Percentiles rank a stretch among this genome's conserved stretches.
Conservation (phyloP, 2,329 filamentous ascomycete species). For the Zalaria sp. region DNA sequence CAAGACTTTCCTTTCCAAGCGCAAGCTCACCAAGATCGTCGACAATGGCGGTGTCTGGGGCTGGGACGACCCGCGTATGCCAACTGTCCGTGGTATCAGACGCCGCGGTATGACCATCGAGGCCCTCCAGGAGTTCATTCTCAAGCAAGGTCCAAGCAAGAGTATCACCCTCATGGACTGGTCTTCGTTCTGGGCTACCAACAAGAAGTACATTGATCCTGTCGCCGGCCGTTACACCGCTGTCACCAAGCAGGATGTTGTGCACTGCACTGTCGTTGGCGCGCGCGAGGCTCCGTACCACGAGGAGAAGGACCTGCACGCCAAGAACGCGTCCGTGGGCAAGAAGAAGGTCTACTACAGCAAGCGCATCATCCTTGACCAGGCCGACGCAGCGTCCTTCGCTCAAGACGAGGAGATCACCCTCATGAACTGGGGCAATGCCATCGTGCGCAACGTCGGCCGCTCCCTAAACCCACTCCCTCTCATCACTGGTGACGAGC, state of each 20-base stretch:
- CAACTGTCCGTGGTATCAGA: slow-evolving; percentile 61
- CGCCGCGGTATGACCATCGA: slow-evolving; percentile 62
- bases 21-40: slow-evolving; percentile 68
- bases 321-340: slow-evolving; percentile 75
- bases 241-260: slow-evolving; percentile 53
- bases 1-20: slow-evolving; percentile 65
- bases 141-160: slow-evolving; percentile 66
- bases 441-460: slow-evolving; percentile 54
- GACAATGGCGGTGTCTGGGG: slow-evolving; percentile 60
- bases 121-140: slow-evolving; percentile 64
- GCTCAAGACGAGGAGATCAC: slow-evolving; percentile 82
- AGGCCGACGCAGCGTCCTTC: slow-evolving; percentile 72
- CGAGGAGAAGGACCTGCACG: slow-evolving; percentile 73
- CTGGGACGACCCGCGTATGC: slow-evolving; percentile 75
- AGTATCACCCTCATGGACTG: slow-evolving; percentile 73
- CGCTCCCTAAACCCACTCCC: slow-evolving; percentile 36
- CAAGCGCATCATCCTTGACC: slow-evolving; percentile 64
- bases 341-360: slow-evolving; percentile 75
- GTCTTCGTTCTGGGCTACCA: slow-evolving; percentile 42
- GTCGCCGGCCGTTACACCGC: slow-evolving; percentile 29
- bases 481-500: slow-evolving; percentile 30
- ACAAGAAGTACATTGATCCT: slow-evolving; percentile 33
- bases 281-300: slow-evolving; percentile 30
- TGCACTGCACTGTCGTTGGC: slow-evolving; percentile 37
- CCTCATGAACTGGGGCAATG: slow-evolving; percentile 93